These are phyloP conservation scores for Nakazawaea siamensis DNA, from an alignment of 805 yeast species.

Conservation along the genomic window DNA sequence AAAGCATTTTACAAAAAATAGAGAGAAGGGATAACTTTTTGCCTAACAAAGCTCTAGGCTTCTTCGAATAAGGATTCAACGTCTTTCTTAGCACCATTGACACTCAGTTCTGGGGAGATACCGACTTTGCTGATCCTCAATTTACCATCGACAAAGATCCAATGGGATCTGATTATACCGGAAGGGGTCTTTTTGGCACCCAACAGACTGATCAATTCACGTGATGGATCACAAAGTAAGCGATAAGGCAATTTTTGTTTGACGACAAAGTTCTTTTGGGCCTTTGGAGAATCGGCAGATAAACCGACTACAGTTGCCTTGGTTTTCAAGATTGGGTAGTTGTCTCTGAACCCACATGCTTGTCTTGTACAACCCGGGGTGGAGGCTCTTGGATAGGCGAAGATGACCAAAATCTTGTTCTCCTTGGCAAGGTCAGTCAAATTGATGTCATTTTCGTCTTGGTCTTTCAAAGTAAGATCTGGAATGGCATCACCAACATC, in stretches of 20 bases:
- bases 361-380: slow-evolving; percentile 98
- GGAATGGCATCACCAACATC: slow-evolving; percentile 63
- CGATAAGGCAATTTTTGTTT: slow-evolving; percentile 71
- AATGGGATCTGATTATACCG: slow-evolving; percentile 84
- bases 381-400: slow-evolving; percentile 86
- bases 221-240: slow-evolving; percentile 69
- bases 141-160: slow-evolving; percentile 78
- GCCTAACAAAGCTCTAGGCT: no score
- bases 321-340: slow-evolving; percentile 42
- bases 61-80: slow-evolving; percentile 18
- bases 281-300: slow-evolving; percentile 71
- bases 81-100: slow-evolving; percentile 49
- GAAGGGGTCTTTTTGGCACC: slow-evolving; percentile 79
- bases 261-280: slow-evolving; percentile 68
- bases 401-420: slow-evolving; percentile 40
- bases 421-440: slow-evolving; percentile 18
- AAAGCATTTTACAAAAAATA: no score
- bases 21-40: no score
- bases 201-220: slow-evolving; percentile 56
- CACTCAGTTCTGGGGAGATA: slow-evolving; percentile 53
- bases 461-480: slow-evolving; percentile 52
- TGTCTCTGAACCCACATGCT: slow-evolving; percentile 80
- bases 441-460: slow-evolving; percentile 32
- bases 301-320: slow-evolving; percentile 67
- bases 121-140: slow-evolving; percentile 44